These are phyloP conservation scores for Ogataea glucozyma DNA, from an alignment of 805 yeast genomes.

Conservation along the genomic window DNA sequence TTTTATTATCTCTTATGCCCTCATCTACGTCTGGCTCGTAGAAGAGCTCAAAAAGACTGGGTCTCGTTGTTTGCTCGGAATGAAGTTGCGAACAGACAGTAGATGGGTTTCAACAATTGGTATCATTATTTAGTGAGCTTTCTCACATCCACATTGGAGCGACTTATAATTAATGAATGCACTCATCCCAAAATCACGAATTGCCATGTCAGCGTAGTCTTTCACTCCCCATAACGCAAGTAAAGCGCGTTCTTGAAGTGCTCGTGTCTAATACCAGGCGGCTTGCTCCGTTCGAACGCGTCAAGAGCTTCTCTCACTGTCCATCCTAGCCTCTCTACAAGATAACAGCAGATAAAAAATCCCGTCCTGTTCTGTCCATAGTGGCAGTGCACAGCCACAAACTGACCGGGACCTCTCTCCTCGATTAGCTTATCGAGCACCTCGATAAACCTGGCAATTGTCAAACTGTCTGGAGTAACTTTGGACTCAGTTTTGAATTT, in stretches of 20 bases:
- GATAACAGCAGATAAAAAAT: slow-evolving; percentile 65
- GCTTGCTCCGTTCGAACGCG: slow-evolving; percentile 56
- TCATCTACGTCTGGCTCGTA: background rate
- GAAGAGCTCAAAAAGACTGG: background rate
- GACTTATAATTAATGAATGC: slow-evolving; percentile 6
- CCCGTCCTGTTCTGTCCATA: slow-evolving; percentile 84
- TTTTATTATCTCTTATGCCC: background rate
- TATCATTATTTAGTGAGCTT: background rate
- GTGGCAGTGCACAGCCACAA: slow-evolving; percentile 73
- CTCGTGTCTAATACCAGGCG: slow-evolving; percentile 76
- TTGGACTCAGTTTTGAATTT: slow-evolving; percentile 80
- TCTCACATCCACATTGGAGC: slow-evolving; percentile 2
- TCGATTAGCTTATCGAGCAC: slow-evolving; percentile 49
- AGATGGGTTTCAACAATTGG: background rate
- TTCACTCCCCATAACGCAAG: slow-evolving; percentile 52
- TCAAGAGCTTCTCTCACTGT: slow-evolving; percentile 61
- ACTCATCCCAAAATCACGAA: background rate
- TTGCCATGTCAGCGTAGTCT: background rate
- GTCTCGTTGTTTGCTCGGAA: background rate
- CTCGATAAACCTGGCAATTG: slow-evolving; percentile 56
- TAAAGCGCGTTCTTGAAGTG: slow-evolving; percentile 75
- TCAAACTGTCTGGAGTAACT: slow-evolving; percentile 65
- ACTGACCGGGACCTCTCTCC: slow-evolving; percentile 31
- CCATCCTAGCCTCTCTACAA: slow-evolving; percentile 62
- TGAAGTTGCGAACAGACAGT: background rate